These are phyloP conservation scores for Penicillium cinerascens DNA, from an alignment of 495 filamentous ascomycete species.

Conservation along the genomic window DNA sequence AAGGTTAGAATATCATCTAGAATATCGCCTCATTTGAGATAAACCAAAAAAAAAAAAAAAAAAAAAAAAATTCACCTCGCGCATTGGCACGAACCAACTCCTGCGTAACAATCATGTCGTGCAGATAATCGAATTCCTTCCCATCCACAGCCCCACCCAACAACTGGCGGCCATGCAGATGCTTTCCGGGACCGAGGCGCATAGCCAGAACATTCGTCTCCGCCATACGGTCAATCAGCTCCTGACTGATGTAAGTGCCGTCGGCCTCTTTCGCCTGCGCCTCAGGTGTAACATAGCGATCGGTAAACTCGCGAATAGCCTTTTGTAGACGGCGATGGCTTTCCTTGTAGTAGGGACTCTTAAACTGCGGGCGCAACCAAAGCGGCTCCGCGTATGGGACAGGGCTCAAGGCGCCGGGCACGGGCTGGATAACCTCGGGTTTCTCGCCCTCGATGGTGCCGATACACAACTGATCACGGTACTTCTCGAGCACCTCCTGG, in stretches of 20 bases:
- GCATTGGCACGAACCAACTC: conserved; percentile 68
- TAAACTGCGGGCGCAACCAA: conserved; percentile 77
- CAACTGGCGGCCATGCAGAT: conserved; percentile 66
- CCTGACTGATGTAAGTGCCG: conserved; percentile 72
- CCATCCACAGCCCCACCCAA: conserved; percentile 69
- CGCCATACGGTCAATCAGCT: conserved; percentile 74
- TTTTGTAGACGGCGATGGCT: conserved; percentile 67
- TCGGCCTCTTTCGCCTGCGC: conserved; percentile 74
- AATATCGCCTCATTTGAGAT: neutral
- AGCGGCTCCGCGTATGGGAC: conserved; percentile 80
- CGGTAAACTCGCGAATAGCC: conserved; percentile 71
- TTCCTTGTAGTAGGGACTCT: conserved; percentile 78
- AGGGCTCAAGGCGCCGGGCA: conserved; percentile 64
- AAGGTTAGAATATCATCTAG: conserved; percentile 17
- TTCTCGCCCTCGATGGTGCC: conserved; percentile 72
- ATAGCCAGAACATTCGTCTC: conserved; percentile 72
- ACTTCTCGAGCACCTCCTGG: conserved; percentile 67
- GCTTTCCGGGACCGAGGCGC: conserved; percentile 80
- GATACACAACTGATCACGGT: conserved; percentile 63
- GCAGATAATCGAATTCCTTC: conserved; percentile 85
- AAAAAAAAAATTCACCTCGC: conserved; percentile 41
- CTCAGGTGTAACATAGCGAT: conserved; percentile 66
- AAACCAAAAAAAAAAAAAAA: neutral
- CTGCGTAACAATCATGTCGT: conserved; percentile 74
- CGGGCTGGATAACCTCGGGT: conserved; percentile 68